Evolutionary conservation across 176 grass and related monocot species (phyloP), one percentile per base, ranked within the genome.

Genomic region (Paspalum notatum): DNA sequence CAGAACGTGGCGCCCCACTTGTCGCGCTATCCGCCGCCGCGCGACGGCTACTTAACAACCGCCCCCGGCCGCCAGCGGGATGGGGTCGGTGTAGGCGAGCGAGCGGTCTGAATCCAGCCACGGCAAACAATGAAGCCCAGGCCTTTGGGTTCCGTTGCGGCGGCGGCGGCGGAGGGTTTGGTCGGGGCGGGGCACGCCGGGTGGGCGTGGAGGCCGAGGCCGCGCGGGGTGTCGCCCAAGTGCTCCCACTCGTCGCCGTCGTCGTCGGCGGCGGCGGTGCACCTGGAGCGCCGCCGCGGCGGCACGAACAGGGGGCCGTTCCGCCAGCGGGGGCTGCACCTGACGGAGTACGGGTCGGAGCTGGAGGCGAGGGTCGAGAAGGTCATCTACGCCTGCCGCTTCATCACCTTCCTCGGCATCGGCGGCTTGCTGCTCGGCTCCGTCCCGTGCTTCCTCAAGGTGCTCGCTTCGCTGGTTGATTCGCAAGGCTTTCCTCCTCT

Each of bases 401-500:
- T 93, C 80, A 80, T 97, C 85, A 78, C 93, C 7, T 85, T 97
- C 84, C 72, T 97, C 82, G 93, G 42, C 78, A 91, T 97, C 43
- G 70, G 66, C 32, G 93, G 93, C 53, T 97, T 88, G 66, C 85
- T 97, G 32, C 60, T 88, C 75, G 93, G 93, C 79, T 97, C 83
- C 13, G 59, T 97, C 66, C 69, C 90, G 14, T 93, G 93, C 77
- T 97, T 93, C 85, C 83, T 97, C 72, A 93, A 87, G 93, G 90
- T 94, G 72, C 32, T 12, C 69, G 6, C n/a, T 22, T 5, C 0
- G 2, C 63, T 6, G 22, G 14, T 45, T 21, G 57, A 6, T 79
- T 52, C 76, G 6, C 58, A 11, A 52, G 53, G 2, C 48, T 7
- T 62, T 40, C 20, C 50, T 18, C 7, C 2, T 44, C 20, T 9